phyloP scores from a whole-genome alignment of 192 early-diverging fungal species.

The Gigaspora rosea region DNA sequence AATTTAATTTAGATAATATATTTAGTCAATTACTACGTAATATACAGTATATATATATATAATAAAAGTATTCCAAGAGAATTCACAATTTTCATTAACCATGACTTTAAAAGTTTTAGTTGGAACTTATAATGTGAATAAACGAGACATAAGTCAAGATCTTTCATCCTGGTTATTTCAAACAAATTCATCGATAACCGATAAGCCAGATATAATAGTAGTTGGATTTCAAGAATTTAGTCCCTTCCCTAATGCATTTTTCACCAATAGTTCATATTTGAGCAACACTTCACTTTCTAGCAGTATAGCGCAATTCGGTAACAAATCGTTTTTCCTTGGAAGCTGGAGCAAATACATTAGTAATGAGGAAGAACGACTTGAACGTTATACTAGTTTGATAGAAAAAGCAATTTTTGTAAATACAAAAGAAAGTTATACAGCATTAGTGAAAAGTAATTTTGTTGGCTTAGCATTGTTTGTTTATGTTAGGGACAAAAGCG shows the following conservation, averaged over 20 bases:
- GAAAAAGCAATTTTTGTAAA: conserved; percentile 35
- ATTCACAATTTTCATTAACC: not conserved
- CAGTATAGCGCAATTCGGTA: too few relatives aligned
- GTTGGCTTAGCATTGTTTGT: conserved; percentile 45
- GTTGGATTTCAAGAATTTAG: conserved; percentile 48
- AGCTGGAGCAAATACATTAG: not conserved
- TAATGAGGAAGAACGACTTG: conserved; percentile 26
- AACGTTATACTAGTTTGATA: conserved; percentile 36
- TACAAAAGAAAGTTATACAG: conserved; percentile 38
- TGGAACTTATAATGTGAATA: conserved; percentile 48
- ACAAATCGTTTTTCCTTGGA: too few relatives aligned
- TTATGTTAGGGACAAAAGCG: conserved; percentile 37
- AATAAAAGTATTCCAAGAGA: too few relatives aligned
- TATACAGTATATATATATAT: too few relatives aligned
- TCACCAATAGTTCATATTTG: conserved; percentile 23
- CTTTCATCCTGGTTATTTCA: conserved; percentile 43
- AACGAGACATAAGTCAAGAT: conserved; percentile 39
- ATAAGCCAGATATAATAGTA: conserved; percentile 48
- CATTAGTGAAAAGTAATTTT: conserved; percentile 31
- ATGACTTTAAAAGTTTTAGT: conserved; percentile 36
- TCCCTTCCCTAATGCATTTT: conserved; percentile 41
- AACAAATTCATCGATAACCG: not conserved
- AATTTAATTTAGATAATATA: too few relatives aligned
- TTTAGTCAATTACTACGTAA: too few relatives aligned
- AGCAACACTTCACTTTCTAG: too few relatives aligned